phyloP scores from a whole-genome alignment of 805 yeast genomes.

The Yarrowia sp. region DNA sequence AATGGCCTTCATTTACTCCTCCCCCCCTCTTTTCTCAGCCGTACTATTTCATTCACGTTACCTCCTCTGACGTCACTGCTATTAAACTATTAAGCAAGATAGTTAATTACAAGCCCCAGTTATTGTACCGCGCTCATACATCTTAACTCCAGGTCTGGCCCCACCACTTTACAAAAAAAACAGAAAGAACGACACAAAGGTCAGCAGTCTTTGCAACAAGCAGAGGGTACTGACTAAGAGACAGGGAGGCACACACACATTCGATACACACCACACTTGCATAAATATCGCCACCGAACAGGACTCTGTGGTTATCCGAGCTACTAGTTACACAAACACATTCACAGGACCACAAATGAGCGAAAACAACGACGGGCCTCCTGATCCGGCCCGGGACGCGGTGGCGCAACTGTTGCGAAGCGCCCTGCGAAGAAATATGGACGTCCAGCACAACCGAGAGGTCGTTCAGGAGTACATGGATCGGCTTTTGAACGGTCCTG shows the following conservation, averaged over 20 bases:
- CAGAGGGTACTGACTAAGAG: conserved; percentile 17
- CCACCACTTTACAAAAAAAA: background rate
- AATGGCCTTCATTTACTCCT: no score
- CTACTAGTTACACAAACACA: background rate
- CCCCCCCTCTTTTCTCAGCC: no score
- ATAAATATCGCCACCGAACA: conserved; percentile 10
- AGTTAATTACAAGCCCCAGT: conserved; percentile 9
- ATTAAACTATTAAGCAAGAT: conserved; percentile 19
- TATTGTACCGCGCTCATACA: background rate
- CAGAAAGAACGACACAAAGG: background rate
- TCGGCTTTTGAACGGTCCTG: conserved; percentile 7
- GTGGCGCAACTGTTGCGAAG: conserved; percentile 26
- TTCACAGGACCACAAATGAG: conserved; percentile 10
- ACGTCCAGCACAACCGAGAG: conserved; percentile 25
- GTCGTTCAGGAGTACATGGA: conserved; percentile 32
- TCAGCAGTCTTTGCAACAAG: conserved; percentile 12
- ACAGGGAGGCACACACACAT: background rate
- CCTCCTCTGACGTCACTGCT: conserved; percentile 20
- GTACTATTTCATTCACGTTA: no score
- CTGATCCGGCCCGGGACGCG: conserved; percentile 36
- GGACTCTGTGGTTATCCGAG: no score
- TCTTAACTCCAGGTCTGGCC: background rate
- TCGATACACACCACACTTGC: background rate
- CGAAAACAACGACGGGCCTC: conserved; percentile 23
- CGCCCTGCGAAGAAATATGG: conserved; percentile 22